Conservation (phyloP, 2,329 filamentous ascomycete species). For the Apiospora sp. region DNA sequence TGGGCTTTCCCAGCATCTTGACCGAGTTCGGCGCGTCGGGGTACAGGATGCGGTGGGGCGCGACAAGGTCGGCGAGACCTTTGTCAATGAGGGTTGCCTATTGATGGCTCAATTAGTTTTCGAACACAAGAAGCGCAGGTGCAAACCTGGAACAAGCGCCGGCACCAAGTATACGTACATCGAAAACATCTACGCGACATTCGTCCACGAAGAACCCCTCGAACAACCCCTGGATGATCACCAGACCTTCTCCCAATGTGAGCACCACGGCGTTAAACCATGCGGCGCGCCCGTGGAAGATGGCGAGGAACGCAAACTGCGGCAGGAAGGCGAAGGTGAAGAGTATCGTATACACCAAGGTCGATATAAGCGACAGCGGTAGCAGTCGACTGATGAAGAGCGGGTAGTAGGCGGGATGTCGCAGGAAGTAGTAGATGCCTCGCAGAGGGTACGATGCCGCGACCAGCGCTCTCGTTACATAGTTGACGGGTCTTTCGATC, state of each 20-base stretch:
- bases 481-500: conserved; percentile 49
- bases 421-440: conserved; percentile 84
- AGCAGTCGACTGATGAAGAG: conserved; percentile 80
- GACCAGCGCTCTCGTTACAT: conserved; percentile 52
- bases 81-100: conserved; percentile 78
- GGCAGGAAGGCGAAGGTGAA: conserved; percentile 91
- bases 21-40: conserved; percentile 75
- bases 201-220: conserved; percentile 86
- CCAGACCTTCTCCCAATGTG: conserved; percentile 82
- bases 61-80: conserved; percentile 73
- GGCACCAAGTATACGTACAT: conserved; percentile 60
- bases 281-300: conserved; percentile 89
- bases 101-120: conserved; percentile 31
- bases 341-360: conserved; percentile 82
- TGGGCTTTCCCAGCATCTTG: conserved; percentile 84
- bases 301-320: conserved; percentile 85
- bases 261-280: conserved; percentile 89
- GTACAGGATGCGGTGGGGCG: conserved; percentile 70
- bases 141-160: neutral
- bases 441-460: conserved; percentile 66
- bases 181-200: conserved; percentile 82
- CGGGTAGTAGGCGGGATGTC: conserved; percentile 82
- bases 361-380: conserved; percentile 81
- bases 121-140: conserved; percentile 23
- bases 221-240: conserved; percentile 74